These are phyloP conservation scores for Geranomyces michiganensis DNA, from an alignment of 192 early-diverging fungal genomes.

Conservation along the genomic window DNA sequence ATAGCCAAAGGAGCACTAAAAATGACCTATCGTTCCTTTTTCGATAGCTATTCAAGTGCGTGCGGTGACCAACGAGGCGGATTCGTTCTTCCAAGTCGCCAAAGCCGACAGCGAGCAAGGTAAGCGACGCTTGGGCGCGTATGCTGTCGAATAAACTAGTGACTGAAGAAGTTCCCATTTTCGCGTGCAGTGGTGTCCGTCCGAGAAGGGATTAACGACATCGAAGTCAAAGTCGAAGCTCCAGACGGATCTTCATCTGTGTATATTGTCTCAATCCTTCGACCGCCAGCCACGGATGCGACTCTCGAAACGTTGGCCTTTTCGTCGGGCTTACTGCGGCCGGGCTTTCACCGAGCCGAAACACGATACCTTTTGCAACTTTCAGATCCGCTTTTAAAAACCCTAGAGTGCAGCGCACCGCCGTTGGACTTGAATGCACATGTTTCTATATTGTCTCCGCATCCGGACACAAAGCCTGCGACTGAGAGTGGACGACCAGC, in stretches of 20 bases:
- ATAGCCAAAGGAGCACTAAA: not conserved
- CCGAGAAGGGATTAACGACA: slow-evolving; percentile 34
- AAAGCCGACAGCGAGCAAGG: slow-evolving; percentile 39
- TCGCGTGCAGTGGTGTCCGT: slow-evolving; percentile 34
- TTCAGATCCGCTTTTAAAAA: not conserved
- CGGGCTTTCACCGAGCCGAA: slow-evolving; percentile 46
- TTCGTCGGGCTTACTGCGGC: slow-evolving; percentile 32
- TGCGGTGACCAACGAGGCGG: slow-evolving; percentile 43
- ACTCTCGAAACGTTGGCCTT: slow-evolving; percentile 37
- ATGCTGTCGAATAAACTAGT: not conserved
- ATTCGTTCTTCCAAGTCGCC: slow-evolving; percentile 51
- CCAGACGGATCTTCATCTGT: slow-evolving; percentile 44
- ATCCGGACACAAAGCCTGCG: not conserved
- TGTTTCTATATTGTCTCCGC: not conserved
- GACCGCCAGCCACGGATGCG: slow-evolving; percentile 45
- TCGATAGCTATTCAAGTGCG: slow-evolving; percentile 30
- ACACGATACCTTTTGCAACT: slow-evolving; percentile 38
- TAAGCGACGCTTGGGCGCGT: not conserved
- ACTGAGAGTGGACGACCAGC: not conserved
- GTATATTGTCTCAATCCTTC: slow-evolving; percentile 37
- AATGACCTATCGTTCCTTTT: not conserved
- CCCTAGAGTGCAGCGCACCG: not conserved
- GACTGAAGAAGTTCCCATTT: too few relatives aligned
- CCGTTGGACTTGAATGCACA: not conserved
- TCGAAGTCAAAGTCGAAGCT: slow-evolving; percentile 54